Conservation (phyloP, 192 early-diverging fungal genomes). For the Podila epicladia region DNA sequence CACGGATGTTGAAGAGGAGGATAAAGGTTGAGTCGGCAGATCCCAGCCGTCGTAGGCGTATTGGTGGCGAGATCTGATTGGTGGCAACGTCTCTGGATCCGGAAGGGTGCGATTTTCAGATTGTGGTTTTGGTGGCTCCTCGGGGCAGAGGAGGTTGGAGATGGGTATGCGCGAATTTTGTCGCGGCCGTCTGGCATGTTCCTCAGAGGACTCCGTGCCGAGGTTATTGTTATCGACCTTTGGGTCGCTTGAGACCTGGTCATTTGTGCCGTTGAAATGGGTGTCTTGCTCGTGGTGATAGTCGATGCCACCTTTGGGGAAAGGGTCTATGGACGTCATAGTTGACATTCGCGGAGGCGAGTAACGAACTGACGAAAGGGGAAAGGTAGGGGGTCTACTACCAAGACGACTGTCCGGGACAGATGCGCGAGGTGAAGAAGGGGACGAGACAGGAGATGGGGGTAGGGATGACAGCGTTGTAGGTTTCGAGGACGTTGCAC, state of each 20-base stretch:
- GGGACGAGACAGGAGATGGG: no score
- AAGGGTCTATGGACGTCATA: no score
- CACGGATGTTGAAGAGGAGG: background rate
- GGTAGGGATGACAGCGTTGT: no score
- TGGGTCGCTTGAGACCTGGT: background rate
- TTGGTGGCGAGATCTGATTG: conserved; percentile 1
- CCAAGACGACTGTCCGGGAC: no score
- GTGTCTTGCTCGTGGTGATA: no score
- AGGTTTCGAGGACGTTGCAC: no score
- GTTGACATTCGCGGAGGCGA: no score
- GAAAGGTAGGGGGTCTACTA: no score
- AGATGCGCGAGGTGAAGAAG: no score
- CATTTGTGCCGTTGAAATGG: background rate
- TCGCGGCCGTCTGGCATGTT: conserved; percentile 3
- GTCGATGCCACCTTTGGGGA: no score
- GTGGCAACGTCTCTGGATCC: conserved; percentile 1
- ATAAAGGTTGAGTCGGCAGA: background rate
- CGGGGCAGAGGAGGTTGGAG: conserved; percentile 31
- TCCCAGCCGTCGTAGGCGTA: background rate
- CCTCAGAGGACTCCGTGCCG: background rate
- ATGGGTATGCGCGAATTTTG: conserved; percentile 22
- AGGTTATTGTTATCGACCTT: conserved; percentile 7
- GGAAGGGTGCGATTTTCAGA: background rate
- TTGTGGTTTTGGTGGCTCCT: background rate
- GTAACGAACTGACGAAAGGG: no score